Base-by-base conservation (phyloP, 257 asterid genomes). In the Jasminum sambac region DNA sequence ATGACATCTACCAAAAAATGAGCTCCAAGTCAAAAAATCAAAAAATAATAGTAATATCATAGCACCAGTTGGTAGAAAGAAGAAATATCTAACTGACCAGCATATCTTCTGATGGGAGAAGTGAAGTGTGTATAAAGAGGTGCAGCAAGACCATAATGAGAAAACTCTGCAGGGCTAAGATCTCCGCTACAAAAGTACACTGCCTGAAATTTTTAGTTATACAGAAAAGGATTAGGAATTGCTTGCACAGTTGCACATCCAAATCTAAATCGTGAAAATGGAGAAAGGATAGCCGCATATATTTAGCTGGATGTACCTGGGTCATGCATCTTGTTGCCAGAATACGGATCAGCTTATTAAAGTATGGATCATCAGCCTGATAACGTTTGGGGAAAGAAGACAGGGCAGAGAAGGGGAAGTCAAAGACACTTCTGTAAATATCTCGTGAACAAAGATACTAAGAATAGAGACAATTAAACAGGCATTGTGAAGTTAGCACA, bases 251-350 rank as follows among this genome's bases (percentile, higher is more conserved):
- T 30, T 1, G 36, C 1, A 30, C 36, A 30, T 30, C 36, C 36
- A 70, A 63, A 66, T 65, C 21, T 34, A 12, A 66, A 44, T 41
- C 69, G 58, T 30, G 42, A 23, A 62, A 39, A 52, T 21, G 41
- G 26, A 66, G 37, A 68, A 21, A 55, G 36, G 62, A 42, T 43
- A 44, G 55, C 30, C 12, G 17, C 73, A 43, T 59, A 17, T 13
- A 44, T 66, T 64, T 63, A 71, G 48, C 71, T 37, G 44, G 50
- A 70, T 70, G 76, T 82, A 94, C 99, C 99, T 95, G 99, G 36
- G 98, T 78, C 99, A 95, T 95, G 96, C 99, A 95, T 79, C 99
- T 91, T 69, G 99, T 91, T 42, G 99, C 93, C 84, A 95, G 87
- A 78, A 95, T 95, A 40, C 99, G 97, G 52, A 95, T 91, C 77